phyloP scores from a whole-genome alignment of 2,329 filamentous ascomycete species.

The Boeremia exigua region DNA sequence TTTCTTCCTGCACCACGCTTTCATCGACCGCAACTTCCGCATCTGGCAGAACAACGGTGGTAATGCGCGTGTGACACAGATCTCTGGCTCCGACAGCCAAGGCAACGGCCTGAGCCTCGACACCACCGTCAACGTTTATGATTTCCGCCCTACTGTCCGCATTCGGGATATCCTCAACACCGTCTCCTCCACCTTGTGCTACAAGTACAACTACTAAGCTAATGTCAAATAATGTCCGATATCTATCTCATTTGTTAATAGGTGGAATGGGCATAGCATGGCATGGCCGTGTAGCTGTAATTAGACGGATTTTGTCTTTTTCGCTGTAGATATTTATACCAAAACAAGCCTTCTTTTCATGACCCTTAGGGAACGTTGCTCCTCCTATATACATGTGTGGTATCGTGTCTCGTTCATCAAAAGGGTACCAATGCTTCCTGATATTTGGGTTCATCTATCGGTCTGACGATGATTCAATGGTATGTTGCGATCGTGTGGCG shows the following conservation, averaged over 20 bases:
- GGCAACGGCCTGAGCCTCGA: constrained; percentile 36
- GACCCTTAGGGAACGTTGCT: background rate
- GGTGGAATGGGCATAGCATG: background rate
- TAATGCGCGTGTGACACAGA: constrained; percentile 29
- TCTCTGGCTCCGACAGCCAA: constrained; percentile 49
- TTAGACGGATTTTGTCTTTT: background rate
- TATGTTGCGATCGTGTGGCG: too few species aligned
- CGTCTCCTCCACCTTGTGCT: constrained; percentile 33
- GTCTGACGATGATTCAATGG: too few species aligned
- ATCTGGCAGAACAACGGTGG: constrained; percentile 49
- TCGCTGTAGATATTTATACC: constrained; percentile 8
- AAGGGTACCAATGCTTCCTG: too few species aligned
- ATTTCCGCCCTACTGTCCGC: constrained; percentile 33
- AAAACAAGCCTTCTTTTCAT: background rate
- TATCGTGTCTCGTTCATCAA: too few species aligned
- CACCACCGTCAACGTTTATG: constrained; percentile 36
- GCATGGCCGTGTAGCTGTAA: background rate
- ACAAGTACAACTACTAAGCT: constrained; percentile 46
- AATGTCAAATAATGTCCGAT: background rate
- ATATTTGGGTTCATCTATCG: too few species aligned
- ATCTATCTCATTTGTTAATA: background rate
- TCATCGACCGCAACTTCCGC: constrained; percentile 59
- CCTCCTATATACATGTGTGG: background rate
- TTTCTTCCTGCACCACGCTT: constrained; percentile 51
- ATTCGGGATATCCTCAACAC: constrained; percentile 43